phyloP scores from a whole-genome alignment of 495 filamentous ascomycete genomes.

The Penicillium angulare region DNA sequence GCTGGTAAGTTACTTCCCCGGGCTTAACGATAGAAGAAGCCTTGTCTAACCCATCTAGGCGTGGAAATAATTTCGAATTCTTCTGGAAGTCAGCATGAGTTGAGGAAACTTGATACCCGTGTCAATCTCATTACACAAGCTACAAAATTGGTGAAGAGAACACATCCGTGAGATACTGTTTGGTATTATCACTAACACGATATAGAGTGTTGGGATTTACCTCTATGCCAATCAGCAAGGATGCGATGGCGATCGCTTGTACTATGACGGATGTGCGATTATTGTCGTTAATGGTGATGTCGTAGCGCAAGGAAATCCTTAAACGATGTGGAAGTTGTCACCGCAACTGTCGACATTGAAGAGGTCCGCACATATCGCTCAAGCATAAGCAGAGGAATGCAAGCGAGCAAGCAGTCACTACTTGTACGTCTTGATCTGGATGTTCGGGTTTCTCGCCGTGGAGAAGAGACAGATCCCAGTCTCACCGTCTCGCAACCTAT shows the following conservation, averaged over 20 bases:
- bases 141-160: constrained; percentile 56
- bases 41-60: constrained; percentile 23
- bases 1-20: constrained; percentile 30
- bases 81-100: constrained; percentile 67
- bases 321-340: constrained; percentile 80
- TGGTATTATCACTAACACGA: constrained; percentile 3
- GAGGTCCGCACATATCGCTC: constrained; percentile 47
- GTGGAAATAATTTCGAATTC: constrained; percentile 80
- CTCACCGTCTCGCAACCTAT: constrained; percentile 42
- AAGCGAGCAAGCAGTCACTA: constrained; percentile 37
- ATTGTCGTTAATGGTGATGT: constrained; percentile 73
- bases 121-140: constrained; percentile 74
- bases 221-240: constrained; percentile 73
- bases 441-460: constrained; percentile 30
- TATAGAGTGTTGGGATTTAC: constrained; percentile 68
- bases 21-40: too few relatives aligned
- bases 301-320: constrained; percentile 76
- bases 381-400: constrained; percentile 37
- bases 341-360: constrained; percentile 79
- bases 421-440: constrained; percentile 38
- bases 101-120: constrained; percentile 74
- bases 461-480: constrained; percentile 38
- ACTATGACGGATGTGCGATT: constrained; percentile 74
- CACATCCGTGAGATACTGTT: too few relatives aligned
- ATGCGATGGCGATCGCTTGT: constrained; percentile 67